Conservation (phyloP, 371 early-diverging fungal genomes). For the Mucor piriformis region DNA sequence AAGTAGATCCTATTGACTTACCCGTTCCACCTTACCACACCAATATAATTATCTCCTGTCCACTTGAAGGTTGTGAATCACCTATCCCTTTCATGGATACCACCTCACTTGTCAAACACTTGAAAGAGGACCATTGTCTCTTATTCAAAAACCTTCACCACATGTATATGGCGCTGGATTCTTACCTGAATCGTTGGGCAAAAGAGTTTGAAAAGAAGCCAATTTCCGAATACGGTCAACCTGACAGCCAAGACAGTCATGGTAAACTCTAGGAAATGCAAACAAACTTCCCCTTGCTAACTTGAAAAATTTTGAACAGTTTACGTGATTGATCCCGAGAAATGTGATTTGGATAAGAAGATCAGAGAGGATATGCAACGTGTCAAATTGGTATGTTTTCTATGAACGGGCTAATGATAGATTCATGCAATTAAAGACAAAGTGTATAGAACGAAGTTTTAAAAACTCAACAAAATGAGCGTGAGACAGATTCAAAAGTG, state of each 20-base stretch:
- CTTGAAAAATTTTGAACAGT: constrained; percentile 28
- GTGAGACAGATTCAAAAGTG: constrained; percentile 66
- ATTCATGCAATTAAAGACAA: too few species aligned
- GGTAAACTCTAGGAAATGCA: neutral
- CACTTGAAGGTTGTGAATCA: constrained; percentile 49
- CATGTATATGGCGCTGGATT: constrained; percentile 80
- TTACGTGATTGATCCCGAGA: constrained; percentile 68
- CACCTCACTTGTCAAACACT: constrained; percentile 66
- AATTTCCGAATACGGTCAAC: constrained; percentile 31
- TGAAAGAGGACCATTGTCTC: constrained; percentile 68
- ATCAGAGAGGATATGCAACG: constrained; percentile 77
- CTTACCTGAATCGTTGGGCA: constrained; percentile 78
- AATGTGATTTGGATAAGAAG: constrained; percentile 62
- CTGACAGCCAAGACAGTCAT: neutral
- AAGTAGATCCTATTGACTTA: constrained; percentile 48
- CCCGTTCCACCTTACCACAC: constrained; percentile 67
- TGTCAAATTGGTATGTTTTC: constrained; percentile 62
- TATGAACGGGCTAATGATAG: too few species aligned
- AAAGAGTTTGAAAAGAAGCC: constrained; percentile 44
- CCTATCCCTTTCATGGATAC: constrained; percentile 67
- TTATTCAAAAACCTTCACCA: constrained; percentile 76
- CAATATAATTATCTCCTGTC: constrained; percentile 59
- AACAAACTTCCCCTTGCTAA: neutral
- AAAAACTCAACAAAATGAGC: constrained; percentile 78
- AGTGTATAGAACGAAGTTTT: constrained; percentile 68